Conservation (phyloP, 345 rosid genomes). For the Combretum micranthum region DNA sequence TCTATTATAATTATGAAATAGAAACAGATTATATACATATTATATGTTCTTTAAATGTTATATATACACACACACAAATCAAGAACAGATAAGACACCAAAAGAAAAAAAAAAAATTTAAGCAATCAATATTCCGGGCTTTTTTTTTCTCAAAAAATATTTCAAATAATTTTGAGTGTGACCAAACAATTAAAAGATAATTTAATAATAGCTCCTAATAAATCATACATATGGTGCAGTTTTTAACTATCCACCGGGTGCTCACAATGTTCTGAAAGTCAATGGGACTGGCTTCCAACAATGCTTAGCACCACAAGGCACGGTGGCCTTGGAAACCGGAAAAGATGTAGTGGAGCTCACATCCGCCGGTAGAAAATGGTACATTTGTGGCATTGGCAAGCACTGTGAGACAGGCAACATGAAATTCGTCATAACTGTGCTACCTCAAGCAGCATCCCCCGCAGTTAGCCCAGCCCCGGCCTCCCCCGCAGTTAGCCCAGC, state of each 20-base stretch:
- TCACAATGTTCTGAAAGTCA: constrained; percentile 17
- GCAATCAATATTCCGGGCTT: too few relatives aligned
- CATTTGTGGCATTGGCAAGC: constrained; percentile 9
- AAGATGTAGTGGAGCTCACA: constrained; percentile 5
- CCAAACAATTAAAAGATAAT: too few relatives aligned
- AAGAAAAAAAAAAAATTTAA: too few relatives aligned
- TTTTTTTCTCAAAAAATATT: too few relatives aligned
- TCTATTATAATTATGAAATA: too few relatives aligned
- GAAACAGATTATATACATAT: too few relatives aligned
- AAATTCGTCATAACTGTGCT: constrained; percentile 9
- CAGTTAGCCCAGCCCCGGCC: background rate
- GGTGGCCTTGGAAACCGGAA: constrained; percentile 4
- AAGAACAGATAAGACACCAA: too few relatives aligned
- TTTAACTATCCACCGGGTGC: constrained; percentile 10
- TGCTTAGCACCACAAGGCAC: constrained; percentile 8
- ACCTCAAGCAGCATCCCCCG: constrained; percentile 4
- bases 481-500: background rate
- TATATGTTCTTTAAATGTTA: too few relatives aligned
- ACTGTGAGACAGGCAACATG: constrained; percentile 11
- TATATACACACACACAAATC: too few relatives aligned
- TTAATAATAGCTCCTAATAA: background rate
- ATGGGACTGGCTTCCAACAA: constrained; percentile 11
- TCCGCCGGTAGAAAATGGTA: constrained; percentile 11
- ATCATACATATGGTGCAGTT: constrained; percentile 2
- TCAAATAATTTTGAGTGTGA: too few relatives aligned